Percentiles rank a stretch among this genome's conserved stretches.
Conservation (phyloP, 1,139 yeast species). For the Blastobotrys arbuscula region DNA sequence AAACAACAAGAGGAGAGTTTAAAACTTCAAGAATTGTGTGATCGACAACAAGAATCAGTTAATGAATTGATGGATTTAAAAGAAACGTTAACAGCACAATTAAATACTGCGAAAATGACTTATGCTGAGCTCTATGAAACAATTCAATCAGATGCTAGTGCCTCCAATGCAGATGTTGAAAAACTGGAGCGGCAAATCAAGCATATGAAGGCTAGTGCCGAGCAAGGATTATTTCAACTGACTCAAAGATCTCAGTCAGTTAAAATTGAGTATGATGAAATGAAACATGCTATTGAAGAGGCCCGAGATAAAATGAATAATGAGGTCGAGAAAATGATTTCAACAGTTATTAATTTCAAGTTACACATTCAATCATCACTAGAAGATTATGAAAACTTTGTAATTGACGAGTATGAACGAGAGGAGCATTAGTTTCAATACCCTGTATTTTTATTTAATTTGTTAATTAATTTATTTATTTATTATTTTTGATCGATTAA, state of each 20-base stretch:
- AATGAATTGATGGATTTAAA: constrained; percentile 52
- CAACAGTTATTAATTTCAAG: constrained; percentile 58
- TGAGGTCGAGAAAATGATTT: constrained; percentile 53
- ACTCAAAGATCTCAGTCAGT: constrained; percentile 54
- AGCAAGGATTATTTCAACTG: constrained; percentile 50
- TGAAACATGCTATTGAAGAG: constrained; percentile 43
- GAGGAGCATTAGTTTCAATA: constrained; percentile 6
- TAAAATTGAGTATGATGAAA: constrained; percentile 50
- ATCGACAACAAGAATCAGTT: constrained; percentile 49
- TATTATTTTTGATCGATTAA: background rate
- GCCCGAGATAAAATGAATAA: constrained; percentile 48
- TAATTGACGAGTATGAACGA: constrained; percentile 28
- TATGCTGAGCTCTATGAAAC: constrained; percentile 56
- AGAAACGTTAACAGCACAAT: constrained; percentile 55
- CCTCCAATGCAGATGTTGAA: constrained; percentile 61
- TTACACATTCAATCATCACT: constrained; percentile 55
- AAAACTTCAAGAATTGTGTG: constrained; percentile 55
- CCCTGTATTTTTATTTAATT: background rate
- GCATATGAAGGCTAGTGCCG: constrained; percentile 46
- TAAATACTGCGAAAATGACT: constrained; percentile 48
- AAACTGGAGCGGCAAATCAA: constrained; percentile 58
- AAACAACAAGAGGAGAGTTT: constrained; percentile 55
- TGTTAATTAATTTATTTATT: background rate
- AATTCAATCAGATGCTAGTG: constrained; percentile 49
- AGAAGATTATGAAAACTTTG: constrained; percentile 48